phyloP scores from a whole-genome alignment of 768 basidiomycete genomes.

The Gymnopilus dilepis region DNA sequence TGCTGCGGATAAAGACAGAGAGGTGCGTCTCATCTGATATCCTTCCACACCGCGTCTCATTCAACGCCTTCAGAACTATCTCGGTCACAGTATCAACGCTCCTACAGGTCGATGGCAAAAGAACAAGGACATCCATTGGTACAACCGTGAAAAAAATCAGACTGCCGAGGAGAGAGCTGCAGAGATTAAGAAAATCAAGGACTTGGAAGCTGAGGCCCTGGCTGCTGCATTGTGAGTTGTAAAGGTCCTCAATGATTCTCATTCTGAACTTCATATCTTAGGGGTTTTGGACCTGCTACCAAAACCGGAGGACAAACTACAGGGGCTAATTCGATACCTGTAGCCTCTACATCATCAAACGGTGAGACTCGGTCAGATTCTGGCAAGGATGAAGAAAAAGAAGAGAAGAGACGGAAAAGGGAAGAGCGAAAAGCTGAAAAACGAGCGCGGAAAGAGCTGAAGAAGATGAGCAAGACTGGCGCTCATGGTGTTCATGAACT shows the following conservation, averaged over 20 bases:
- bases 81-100: conserved; percentile 94
- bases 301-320: conserved; percentile 36
- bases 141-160: conserved; percentile 64
- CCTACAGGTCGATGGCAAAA: conserved; percentile 98
- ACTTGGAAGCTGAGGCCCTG: conserved; percentile 88
- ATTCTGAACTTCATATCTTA: conserved; percentile 28
- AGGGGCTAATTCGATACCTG: conserved; percentile 30
- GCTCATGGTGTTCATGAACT: conserved; percentile 30
- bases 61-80: conserved; percentile 72
- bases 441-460: conserved; percentile 52
- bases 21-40: conserved; percentile 49
- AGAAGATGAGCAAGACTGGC: conserved; percentile 41
- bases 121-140: conserved; percentile 98
- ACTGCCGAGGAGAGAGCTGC: conserved; percentile 57
- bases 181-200: conserved; percentile 84
- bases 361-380: conserved; percentile 13
- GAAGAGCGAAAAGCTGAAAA: conserved; percentile 38
- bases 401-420: conserved; percentile 57
- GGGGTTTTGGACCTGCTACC: conserved; percentile 72
- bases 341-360: conserved; percentile 27
- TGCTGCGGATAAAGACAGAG: conserved; percentile 91
- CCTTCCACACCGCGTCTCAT: background rate
- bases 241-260: background rate
- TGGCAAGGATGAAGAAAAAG: conserved; percentile 30
- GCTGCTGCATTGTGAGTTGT: conserved; percentile 73